Percentiles rank a stretch among this genome's conserved stretches.
These are phyloP conservation scores for Litsea cubeba DNA, from an alignment of 164 flowering plant genomes.

Conservation along the genomic window DNA sequence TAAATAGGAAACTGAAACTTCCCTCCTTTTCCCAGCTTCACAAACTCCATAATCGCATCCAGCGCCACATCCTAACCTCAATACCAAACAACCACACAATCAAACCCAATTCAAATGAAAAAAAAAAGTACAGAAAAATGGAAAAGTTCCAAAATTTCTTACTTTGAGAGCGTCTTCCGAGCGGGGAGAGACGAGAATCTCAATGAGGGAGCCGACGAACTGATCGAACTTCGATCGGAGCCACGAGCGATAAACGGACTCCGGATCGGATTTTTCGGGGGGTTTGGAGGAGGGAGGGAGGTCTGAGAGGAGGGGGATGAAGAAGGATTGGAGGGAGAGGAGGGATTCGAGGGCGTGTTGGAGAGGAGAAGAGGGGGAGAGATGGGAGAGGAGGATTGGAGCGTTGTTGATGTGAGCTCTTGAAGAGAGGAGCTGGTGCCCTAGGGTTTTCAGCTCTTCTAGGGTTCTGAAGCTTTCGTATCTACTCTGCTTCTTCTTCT, in stretches of 20 bases:
- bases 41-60: constrained; percentile 86
- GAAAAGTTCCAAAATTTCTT: neutral
- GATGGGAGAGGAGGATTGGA: constrained; percentile 55
- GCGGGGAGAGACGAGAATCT: constrained; percentile 31
- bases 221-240: constrained; percentile 77
- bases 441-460: constrained; percentile 56
- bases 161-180: constrained; percentile 56
- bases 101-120: neutral
- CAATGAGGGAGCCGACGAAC: constrained; percentile 39
- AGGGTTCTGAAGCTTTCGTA: constrained; percentile 22
- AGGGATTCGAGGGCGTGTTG: constrained; percentile 57
- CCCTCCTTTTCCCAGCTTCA: constrained; percentile 66
- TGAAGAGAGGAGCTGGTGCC: constrained; percentile 65
- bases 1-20: constrained; percentile 58
- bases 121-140: no score
- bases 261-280: constrained; percentile 33
- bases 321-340: constrained; percentile 82
- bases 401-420: constrained; percentile 78
- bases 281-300: constrained; percentile 42
- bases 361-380: constrained; percentile 52
- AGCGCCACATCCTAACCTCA: constrained; percentile 57
- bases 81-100: neutral
- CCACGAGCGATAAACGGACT: constrained; percentile 59
- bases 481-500: constrained; percentile 23
- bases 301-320: constrained; percentile 53